phyloP scores from a whole-genome alignment of 106 monocot species.

The Dendrobium officinale region DNA sequence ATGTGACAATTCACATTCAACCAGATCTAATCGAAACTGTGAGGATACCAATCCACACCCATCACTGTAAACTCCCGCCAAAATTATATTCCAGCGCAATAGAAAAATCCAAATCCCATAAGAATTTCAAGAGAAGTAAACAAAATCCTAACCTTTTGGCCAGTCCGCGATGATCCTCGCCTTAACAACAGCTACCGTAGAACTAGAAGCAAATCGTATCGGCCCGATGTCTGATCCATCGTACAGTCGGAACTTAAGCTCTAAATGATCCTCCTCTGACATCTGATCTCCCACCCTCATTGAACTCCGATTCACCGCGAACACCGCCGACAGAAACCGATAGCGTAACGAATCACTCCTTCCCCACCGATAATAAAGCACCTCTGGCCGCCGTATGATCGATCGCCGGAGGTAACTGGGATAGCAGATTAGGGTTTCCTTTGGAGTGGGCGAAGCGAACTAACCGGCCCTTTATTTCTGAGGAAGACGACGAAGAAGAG shows the following conservation, averaged over 20 bases:
- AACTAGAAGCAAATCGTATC: constrained; percentile 21
- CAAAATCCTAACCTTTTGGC: constrained; percentile 20
- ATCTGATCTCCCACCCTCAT: constrained; percentile 5
- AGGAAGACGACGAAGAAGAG: neutral
- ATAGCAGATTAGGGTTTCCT: neutral
- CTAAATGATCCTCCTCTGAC: constrained; percentile 33
- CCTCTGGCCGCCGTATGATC: neutral
- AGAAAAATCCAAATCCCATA: neutral
- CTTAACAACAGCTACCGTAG: constrained; percentile 32
- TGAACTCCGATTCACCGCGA: neutral
- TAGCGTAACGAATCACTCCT: neutral
- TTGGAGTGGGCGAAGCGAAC: neutral
- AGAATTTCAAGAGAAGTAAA: neutral
- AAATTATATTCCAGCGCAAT: neutral
- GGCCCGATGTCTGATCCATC: constrained; percentile 44
- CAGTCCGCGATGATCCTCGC: constrained; percentile 28
- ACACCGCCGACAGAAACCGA: neutral
- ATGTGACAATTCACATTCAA: neutral
- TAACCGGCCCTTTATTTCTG: neutral
- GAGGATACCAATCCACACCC: neutral
- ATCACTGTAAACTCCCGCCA: neutral
- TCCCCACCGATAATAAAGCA: neutral
- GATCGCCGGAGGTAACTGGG: neutral
- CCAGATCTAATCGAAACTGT: neutral
- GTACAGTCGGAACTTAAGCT: constrained; percentile 37